Evolutionary conservation across 2,329 filamentous ascomycete species (phyloP), one percentile per base, ranked within the genome.

Genomic region (Aureobasidium musti): DNA sequence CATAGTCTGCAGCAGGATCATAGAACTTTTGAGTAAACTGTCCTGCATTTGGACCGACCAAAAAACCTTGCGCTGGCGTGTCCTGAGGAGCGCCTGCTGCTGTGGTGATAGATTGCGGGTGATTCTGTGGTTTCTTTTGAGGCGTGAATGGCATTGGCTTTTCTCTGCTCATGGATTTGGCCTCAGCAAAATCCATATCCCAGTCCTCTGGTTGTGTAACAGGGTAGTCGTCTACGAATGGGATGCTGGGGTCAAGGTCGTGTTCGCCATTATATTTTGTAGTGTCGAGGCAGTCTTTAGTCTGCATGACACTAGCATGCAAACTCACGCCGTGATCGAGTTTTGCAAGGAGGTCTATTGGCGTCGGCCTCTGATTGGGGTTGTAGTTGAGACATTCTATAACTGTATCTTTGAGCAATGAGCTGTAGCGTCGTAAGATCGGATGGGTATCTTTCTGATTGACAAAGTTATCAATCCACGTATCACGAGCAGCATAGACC

Each of bases 401-500:
- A 35, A 53, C 60, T 19, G 19, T 30, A 14, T 21, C 21, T 17
- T 43, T 63, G 21, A 63, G 47, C 19, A 35, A 14, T 13, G 21
- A 14, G 35, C 60, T 63, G 17, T 63, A 63, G 21, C 37, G 7
- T n/a, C 11, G 21, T 39, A 59, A 14, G 8, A 21, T 30, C n/a
- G 26, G n/a, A 7, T 28, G 28, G 23, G 26, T 28, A 5, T 53
- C 33, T 13, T 7, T 41, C 7, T 53, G 47, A 19, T 21, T 49
- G n/a, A 33, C 19, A 19, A 63, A 43, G 10, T 52, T 19, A 10
- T 52, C 60, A 26, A 63, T 19, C 60, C 60, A 63, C 17, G 17
- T 23, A 2, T 63, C 60, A 19, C 60, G 60, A 53, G 26, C 17
- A 53, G 14, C 14, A 28, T 63, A 63, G 28, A 13, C 35, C 30